Percentiles rank a stretch among this genome's conserved stretches.
phyloP scores from a whole-genome alignment of 257 asterid species.

The Solanum bulbocastanum region DNA sequence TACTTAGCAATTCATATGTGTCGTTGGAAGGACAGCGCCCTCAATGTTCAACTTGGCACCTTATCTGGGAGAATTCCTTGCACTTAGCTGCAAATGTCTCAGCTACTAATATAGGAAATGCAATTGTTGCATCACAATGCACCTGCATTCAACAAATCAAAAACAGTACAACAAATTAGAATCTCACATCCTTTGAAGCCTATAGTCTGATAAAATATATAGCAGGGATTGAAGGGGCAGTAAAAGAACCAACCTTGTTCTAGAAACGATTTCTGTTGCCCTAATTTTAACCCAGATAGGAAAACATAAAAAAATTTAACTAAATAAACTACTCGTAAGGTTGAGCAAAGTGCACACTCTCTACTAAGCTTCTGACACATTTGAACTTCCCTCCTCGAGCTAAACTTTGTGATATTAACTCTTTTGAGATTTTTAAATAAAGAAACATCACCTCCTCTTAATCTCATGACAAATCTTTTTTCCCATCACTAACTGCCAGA shows the following conservation, averaged over 20 bases:
- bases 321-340: not conserved
- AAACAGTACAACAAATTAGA: not conserved
- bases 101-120: slow-evolving; percentile 79
- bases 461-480: not conserved
- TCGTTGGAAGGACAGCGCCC: not conserved
- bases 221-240: not conserved
- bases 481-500: not conserved
- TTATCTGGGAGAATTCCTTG: slow-evolving; percentile 1
- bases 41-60: not conserved
- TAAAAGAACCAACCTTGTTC: not conserved
- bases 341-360: not conserved
- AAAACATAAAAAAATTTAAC: not conserved
- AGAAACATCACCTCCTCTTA: not conserved
- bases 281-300: not conserved
- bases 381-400: not conserved
- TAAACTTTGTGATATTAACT: not conserved
- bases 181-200: not conserved
- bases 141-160: slow-evolving; percentile 29
- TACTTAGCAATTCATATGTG: not conserved
- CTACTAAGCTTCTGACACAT: not conserved
- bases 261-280: not conserved
- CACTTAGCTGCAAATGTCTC: slow-evolving; percentile 67
- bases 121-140: slow-evolving; percentile 91
- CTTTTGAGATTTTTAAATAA: not conserved
- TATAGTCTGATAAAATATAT: not conserved